A percentile compares a stretch with the other conserved stretches of the same genome.
phyloP scores from a whole-genome alignment of 208 protist genomes.

The Novymonas esmeraldas region DNA sequence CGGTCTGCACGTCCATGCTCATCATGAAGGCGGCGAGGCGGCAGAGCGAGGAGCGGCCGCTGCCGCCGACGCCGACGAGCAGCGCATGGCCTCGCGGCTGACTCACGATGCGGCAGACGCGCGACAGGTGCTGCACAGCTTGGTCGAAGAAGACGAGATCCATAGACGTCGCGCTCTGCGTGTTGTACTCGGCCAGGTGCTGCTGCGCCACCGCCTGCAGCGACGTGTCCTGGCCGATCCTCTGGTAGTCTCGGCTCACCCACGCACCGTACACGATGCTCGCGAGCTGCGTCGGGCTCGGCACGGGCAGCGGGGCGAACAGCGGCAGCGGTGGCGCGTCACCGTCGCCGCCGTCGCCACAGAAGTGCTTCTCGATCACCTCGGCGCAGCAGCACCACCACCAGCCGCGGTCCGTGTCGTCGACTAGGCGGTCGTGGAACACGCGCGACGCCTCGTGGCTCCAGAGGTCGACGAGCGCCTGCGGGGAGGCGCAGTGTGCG shows the following conservation, averaged over 20 bases:
- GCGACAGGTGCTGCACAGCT: constrained; percentile 95
- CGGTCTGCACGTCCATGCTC: constrained; percentile 89
- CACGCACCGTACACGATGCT: constrained; percentile 69
- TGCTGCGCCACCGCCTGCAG: constrained; percentile 67
- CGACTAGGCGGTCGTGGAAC: constrained; percentile 97
- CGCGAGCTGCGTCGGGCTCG: constrained; percentile 27
- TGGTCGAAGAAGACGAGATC: constrained; percentile 97
- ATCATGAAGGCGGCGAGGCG: constrained; percentile 93
- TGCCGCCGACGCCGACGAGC: constrained; percentile 97
- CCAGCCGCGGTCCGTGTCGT: constrained; percentile 90
- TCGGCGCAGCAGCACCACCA: constrained; percentile 85
- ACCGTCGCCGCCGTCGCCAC: constrained; percentile 26
- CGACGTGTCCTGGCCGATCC: constrained; percentile 33
- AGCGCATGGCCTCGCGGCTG: constrained; percentile 97
- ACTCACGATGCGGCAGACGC: constrained; percentile 95
- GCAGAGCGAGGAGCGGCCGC: constrained; percentile 94
- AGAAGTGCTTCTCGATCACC: constrained; percentile 72
- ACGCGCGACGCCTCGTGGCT: constrained; percentile 95
- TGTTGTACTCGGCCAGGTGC: constrained; percentile 94
- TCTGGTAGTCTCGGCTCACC: constrained; percentile 59
- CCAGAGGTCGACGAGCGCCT: constrained; percentile 89
- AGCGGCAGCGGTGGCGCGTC: background rate
- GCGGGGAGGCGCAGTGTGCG: constrained; percentile 49
- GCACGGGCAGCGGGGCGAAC: background rate
- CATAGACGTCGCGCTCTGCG: constrained; percentile 78